Base-by-base conservation (phyloP, 2,329 filamentous ascomycete genomes). In the Hypoxylon sp. region DNA sequence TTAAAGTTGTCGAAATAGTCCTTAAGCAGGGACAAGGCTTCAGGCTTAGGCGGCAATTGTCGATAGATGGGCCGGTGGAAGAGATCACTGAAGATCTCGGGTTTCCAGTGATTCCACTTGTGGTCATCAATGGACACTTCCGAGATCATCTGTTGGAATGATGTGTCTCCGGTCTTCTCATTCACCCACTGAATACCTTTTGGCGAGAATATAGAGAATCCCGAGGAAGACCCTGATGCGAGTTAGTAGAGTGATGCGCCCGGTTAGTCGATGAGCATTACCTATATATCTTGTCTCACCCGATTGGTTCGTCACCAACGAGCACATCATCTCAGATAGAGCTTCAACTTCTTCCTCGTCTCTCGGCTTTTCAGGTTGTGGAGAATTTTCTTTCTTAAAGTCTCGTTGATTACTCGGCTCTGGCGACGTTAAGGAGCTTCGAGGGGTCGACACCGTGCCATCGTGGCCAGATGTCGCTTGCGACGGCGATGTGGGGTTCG, bases 1-100 rank as follows among this genome's bases (percentile, higher is more conserved):
- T 99, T 99, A 86, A 99, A 98, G 81, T 98, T 98, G 76, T 97
- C 93, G 73, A 99, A 99, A 76, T 91, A 99, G 79, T 99, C 96
- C 79, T 92, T 93, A 67, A 98, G 88, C 38, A 98, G 83, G 1
- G 93, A 97, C 67, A 97, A 80, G 0, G 94, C 93, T 80, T 98
- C 94, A n/a, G 90, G 85, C 79, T 97, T 97, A 0, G 92, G 85
- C 2, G 96, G 96, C 32, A 98, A 80, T 14, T 90, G 91, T 67
- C 91, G 91, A 84, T 95, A 98, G 28, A 97, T 87, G 14, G 91
- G 90, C 38, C 94, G 90, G 58, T 90, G 89, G 81, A 98, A 98
- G 19, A 99, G 88, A 78, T 98, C 95, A 53, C 91, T 89, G 79
- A 98, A 98, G 23, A 98, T 91, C 77, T 98, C 94, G n/a, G 94